These are phyloP conservation scores for Suillus americanus DNA, from an alignment of 768 basidiomycete species.

Conservation along the genomic window DNA sequence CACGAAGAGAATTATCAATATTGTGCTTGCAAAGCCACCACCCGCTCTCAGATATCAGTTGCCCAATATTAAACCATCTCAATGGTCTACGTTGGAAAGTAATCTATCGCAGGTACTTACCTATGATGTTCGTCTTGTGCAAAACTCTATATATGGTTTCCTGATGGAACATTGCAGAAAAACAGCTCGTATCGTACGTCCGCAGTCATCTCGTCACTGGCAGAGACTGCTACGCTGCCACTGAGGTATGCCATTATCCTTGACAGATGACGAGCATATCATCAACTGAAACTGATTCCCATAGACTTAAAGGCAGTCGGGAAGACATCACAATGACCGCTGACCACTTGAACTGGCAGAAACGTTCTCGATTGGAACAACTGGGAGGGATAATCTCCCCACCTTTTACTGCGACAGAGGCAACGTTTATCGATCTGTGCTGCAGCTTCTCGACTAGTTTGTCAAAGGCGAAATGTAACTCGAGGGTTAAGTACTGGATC, in stretches of 20 bases:
- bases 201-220: conserved; percentile 55
- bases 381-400: conserved; percentile 55
- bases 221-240: conserved; percentile 59
- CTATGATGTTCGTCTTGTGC: conserved; percentile 28
- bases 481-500: conserved; percentile 50
- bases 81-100: conserved; percentile 37
- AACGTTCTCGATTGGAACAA: conserved; percentile 51
- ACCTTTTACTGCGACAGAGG: conserved; percentile 28
- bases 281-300: neutral
- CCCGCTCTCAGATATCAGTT: conserved; percentile 46
- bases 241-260: conserved; percentile 41
- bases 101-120: conserved; percentile 24
- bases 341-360: conserved; percentile 51
- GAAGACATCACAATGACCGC: conserved; percentile 46
- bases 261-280: neutral
- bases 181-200: conserved; percentile 48
- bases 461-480: conserved; percentile 48
- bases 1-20: conserved; percentile 48
- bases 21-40: conserved; percentile 51
- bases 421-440: conserved; percentile 25
- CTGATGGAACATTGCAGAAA: conserved; percentile 22
- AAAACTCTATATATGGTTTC: conserved; percentile 17
- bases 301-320: conserved; percentile 33
- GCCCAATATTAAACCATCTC: conserved; percentile 49
- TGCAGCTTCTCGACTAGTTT: conserved; percentile 39